Conservation (phyloP, 2,329 filamentous ascomycete genomes). For the Aspergillus pseudotamarii region DNA sequence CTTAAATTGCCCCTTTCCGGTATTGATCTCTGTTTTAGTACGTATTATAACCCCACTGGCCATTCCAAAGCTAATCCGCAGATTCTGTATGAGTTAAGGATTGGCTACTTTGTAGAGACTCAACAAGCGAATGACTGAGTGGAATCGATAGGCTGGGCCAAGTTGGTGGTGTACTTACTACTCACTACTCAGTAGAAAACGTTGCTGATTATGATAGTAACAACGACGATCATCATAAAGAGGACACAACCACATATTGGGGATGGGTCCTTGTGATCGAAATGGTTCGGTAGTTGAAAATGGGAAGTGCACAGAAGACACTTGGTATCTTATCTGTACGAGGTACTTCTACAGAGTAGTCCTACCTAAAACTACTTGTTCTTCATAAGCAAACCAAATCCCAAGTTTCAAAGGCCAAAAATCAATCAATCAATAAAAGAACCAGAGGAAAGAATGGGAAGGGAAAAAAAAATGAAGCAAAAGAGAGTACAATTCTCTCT, state of each 20-base stretch:
- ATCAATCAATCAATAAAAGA: background rate
- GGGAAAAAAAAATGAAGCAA: background rate
- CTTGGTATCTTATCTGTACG: background rate
- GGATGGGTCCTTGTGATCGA: background rate
- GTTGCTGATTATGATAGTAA: conserved; percentile 1
- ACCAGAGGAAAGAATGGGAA: background rate
- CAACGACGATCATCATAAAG: background rate
- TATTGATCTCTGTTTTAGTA: background rate
- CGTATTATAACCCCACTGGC: conserved; percentile 2
- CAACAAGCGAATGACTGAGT: background rate
- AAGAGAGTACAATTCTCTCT: background rate
- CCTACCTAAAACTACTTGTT: background rate
- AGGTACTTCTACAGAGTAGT: background rate
- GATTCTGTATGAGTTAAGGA: background rate
- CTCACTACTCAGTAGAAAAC: background rate
- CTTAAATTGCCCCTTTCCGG: background rate
- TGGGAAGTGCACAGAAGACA: background rate
- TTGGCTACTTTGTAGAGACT: background rate
- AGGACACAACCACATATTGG: background rate
- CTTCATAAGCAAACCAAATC: background rate
- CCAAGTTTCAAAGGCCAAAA: background rate
- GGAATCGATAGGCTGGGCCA: background rate
- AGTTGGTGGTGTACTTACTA: background rate
- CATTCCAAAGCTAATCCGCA: background rate
- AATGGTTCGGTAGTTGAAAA: background rate